These are phyloP conservation scores for Musa schizocarpa DNA, from an alignment of 176 grass and related monocot genomes.

Conservation along the genomic window DNA sequence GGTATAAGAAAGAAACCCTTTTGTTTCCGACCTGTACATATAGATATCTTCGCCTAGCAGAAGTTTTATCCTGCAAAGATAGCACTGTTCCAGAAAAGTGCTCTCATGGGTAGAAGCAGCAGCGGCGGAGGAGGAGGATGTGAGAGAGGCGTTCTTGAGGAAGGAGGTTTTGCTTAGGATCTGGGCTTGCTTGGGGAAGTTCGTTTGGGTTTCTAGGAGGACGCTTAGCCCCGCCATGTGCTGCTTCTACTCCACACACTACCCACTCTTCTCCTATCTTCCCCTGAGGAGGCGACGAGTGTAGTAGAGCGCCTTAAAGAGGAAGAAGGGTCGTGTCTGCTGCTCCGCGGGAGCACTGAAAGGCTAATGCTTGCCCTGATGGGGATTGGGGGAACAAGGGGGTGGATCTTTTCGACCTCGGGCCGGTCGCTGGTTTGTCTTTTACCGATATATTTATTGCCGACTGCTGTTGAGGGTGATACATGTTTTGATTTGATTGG, in stretches of 20 bases:
- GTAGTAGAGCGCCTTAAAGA: not conserved
- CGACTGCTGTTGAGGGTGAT: too few relatives aligned
- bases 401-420: too few relatives aligned
- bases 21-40: conserved; percentile 28
- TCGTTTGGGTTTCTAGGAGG: conserved; percentile 20
- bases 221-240: conserved; percentile 19
- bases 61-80: conserved; percentile 27
- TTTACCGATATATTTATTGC: too few relatives aligned
- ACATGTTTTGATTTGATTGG: too few relatives aligned
- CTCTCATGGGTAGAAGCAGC: not conserved
- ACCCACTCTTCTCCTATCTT: not conserved
- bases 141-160: not conserved
- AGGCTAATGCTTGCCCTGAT: not conserved
- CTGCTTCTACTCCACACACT: not conserved
- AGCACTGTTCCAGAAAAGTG: conserved; percentile 35
- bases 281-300: not conserved
- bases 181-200: not conserved
- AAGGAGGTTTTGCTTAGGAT: conserved; percentile 24
- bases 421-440: too few relatives aligned
- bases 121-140: too few relatives aligned
- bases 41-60: conserved; percentile 29
- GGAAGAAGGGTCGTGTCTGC: not conserved
- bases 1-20: not conserved
- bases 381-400: not conserved
- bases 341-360: not conserved